Evolutionary conservation across 805 yeast genomes (phyloP), one percentile per base, ranked within the genome.

Genomic region (Saccharomycopsis sp.): DNA sequence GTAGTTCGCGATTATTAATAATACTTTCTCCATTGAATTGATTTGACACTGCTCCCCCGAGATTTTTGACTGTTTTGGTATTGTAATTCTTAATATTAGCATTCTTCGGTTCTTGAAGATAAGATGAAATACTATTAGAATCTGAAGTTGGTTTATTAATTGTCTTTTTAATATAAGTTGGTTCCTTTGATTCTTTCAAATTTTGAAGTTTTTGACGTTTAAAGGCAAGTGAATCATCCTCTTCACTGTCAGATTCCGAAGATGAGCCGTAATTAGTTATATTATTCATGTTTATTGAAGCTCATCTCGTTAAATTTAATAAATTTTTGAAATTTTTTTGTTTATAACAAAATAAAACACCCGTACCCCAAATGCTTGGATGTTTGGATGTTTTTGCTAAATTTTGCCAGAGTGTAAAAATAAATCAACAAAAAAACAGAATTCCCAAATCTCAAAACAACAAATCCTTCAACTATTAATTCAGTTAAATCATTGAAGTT

Each of bases 31-130:
- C 52, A 40, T 53, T 54, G 41, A 52, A 52, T 4, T 54, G 53
- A 39, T 53, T 52, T 31, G 47, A 48, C 10, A 52, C 46, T 1
- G 47, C 51, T 3, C 50, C 39, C 12, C 58, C 58, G 9, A 54
- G 45, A 2, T 44, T 44, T 19, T 30, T 15, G 10, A 10, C 6
- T 21, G 3, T n/a, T 30, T 19, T 31, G 8, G 21, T 21, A 21
- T 27, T 17, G 14, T 15, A 13, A 14, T 9, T 21, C n/a, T 30
- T 37, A 13, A 9, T 4, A 27, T 27, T 25, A 20, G 31, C 32
- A 13, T 36, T 31, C 12, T 21, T 20, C 3, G 41, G 41, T n/a
- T n/a, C n/a, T n/a, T n/a, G n/a, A 3, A 39, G 23, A n/a, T 32
- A 23, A 5, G 31, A 21, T 6, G 31, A 4, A 4, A 39, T 26